Evolutionary conservation across 1,139 yeast species (phyloP), one percentile per base, ranked within the genome.

Genomic region (Nadsonia starkeyi-henricii): DNA sequence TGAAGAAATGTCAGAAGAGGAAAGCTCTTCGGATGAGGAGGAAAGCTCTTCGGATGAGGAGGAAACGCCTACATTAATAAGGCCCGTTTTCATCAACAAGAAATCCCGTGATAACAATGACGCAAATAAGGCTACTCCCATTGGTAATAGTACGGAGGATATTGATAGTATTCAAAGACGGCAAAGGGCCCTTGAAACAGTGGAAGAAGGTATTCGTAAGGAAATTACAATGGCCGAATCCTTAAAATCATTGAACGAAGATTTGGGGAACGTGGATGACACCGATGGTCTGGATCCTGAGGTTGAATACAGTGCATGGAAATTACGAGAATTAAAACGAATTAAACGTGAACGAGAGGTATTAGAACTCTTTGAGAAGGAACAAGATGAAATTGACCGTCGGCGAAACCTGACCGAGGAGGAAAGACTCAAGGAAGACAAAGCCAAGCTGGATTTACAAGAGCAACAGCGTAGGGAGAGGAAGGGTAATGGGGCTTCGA

Each of bases 281-380:
- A 74, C 79, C 0, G 82, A 77, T 55, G 78, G 72, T 39, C 42
- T 73, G 15, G 77, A 76, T 52, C 77, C 79, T 0, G 73, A 65
- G 43, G 59, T 55, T 1, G 82, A 77, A 57, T 59, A 58, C 41
- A 62, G 59, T 3, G 71, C 65, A 7, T 77, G 81, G 81, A 65
- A 66, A 49, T 49, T 55, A 26, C 67, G 81, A 7, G 76, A 74
- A 51, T 55, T 58, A 42, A 55, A 55, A 17, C 62, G 82, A 41
- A 57, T 67, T 47, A 56, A 62, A 47, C 66, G 80, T n/a, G 79
- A 75, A 47, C 59, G 71, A 23, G 64, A 61, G 17, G 54, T 51
- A 37, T 48, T 73, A 20, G 69, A 60, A 39, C 63, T 57, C 23
- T 62, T 60, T 21, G 77, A 72, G 53, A 55, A 55, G 5, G 75